A percentile compares a stretch with the other conserved stretches of the same genome.
Conservation (phyloP, 148 eudicot species). For the Rhododendron kiyosumense region DNA sequence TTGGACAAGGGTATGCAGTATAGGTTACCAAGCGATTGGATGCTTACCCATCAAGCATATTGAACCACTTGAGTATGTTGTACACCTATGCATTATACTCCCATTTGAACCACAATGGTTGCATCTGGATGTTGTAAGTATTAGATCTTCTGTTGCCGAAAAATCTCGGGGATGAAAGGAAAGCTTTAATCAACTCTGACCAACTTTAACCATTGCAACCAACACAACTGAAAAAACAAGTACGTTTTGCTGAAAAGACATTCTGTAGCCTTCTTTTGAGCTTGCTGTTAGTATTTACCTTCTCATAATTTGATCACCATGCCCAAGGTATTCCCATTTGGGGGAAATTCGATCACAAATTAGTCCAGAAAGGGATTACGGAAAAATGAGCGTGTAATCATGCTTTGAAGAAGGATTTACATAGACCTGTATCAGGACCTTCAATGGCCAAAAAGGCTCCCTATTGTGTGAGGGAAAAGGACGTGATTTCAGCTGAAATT, state of each 20-base stretch:
- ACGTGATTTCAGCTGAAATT: not conserved
- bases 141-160: not conserved
- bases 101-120: not conserved
- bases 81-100: not conserved
- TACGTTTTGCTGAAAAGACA: not conserved
- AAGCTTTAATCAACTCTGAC: not conserved
- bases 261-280: not conserved
- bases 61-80: not conserved
- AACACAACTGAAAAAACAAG: not conserved
- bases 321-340: not conserved
- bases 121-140: not conserved
- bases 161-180: not conserved
- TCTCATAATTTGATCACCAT: not conserved
- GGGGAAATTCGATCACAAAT: not conserved
- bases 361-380: not conserved
- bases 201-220: not conserved
- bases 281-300: not conserved
- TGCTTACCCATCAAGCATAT: not conserved
- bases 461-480: not conserved
- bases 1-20: not conserved
- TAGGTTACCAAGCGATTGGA: not conserved
- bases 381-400: not conserved
- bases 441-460: not conserved
- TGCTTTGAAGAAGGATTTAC: not conserved
- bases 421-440: not conserved